phyloP scores from a whole-genome alignment of 73 alveolate species.

The Paramecium sexaurelia region DNA sequence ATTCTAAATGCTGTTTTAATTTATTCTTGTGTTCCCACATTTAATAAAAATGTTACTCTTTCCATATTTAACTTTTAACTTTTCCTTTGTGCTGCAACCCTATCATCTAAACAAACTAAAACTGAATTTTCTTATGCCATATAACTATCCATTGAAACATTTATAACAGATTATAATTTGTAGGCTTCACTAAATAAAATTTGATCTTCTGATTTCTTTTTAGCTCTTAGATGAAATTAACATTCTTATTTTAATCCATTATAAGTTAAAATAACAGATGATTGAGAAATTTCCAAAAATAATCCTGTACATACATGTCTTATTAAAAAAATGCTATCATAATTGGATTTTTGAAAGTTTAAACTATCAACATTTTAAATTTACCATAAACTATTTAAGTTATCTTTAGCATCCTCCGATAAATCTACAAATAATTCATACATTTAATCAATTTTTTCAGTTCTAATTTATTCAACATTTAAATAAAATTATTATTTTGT shows the following conservation, averaged over 20 bases:
- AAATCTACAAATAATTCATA: constrained; percentile 19
- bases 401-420: not conserved
- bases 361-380: constrained; percentile 6
- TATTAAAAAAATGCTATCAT: constrained; percentile 16
- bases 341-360: not conserved
- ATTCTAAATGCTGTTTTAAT: constrained; percentile 12
- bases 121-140: not conserved
- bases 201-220: not conserved
- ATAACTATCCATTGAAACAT: not conserved
- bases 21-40: not conserved
- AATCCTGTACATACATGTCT: constrained; percentile 53
- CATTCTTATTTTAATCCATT: constrained; percentile 19
- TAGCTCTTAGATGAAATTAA: not conserved
- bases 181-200: constrained; percentile 6
- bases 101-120: not conserved
- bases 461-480: not conserved
- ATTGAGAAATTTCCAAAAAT: constrained; percentile 7
- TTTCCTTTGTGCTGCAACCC: not conserved
- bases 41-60: constrained; percentile 6
- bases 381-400: constrained; percentile 37
- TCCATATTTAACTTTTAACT: constrained; percentile 11
- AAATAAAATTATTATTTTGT: not conserved
- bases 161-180: constrained; percentile 14
- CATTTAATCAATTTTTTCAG: not conserved
- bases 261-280: not conserved